phyloP scores from a whole-genome alignment of 768 basidiomycete species.

The Mycena filopes region DNA sequence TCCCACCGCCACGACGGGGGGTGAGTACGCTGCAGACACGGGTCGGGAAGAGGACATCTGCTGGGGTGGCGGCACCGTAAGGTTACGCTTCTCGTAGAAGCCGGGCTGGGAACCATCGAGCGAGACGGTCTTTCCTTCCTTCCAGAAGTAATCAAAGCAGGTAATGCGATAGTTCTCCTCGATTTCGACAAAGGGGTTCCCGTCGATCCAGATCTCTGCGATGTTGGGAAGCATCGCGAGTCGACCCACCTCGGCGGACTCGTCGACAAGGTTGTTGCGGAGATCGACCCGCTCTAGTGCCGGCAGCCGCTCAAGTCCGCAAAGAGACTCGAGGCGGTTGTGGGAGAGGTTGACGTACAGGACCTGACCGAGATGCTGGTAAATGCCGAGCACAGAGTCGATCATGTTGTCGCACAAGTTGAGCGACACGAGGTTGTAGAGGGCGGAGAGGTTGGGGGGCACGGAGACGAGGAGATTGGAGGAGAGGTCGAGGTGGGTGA shows the following conservation, averaged over 20 bases:
- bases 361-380: constrained; percentile 82
- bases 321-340: constrained; percentile 94
- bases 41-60: constrained; percentile 64
- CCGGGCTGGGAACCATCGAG: constrained; percentile 80
- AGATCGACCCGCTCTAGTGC: constrained; percentile 89
- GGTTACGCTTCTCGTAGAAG: constrained; percentile 75
- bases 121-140: constrained; percentile 81
- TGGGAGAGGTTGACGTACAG: constrained; percentile 81
- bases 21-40: constrained; percentile 62
- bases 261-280: constrained; percentile 80
- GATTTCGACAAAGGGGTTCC: constrained; percentile 81
- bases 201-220: constrained; percentile 82
- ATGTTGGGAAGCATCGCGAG: constrained; percentile 84
- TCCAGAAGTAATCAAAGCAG: constrained; percentile 87
- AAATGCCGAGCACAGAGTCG: constrained; percentile 92
- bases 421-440: constrained; percentile 88
- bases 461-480: constrained; percentile 91
- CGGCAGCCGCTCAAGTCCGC: constrained; percentile 90
- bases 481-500: constrained; percentile 89
- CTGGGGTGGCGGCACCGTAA: constrained; percentile 59
- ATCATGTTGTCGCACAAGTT: constrained; percentile 99
- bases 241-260: constrained; percentile 86
- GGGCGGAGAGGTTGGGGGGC: constrained; percentile 76
- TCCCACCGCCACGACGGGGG: constrained; percentile 70
- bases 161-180: constrained; percentile 80